A percentile compares a stretch with the other conserved stretches of the same genome.
Evolutionary conservation across 148 eudicot species (phyloP).

Genomic region (Vaccinium myrtillus): DNA sequence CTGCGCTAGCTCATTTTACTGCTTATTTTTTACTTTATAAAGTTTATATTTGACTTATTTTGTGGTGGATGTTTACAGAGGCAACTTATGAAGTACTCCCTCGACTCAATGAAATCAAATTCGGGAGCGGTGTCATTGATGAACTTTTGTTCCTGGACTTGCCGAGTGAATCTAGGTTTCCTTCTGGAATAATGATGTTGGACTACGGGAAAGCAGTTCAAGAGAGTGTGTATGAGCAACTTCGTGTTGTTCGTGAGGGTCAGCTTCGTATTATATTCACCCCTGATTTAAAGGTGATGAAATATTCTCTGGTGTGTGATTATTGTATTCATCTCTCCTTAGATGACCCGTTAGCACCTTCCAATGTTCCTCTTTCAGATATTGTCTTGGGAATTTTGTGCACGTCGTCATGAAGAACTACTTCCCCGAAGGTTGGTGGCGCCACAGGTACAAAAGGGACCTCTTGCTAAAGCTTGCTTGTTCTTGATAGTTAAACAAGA

Average conservation of each 20-base stretch:
- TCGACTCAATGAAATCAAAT: conserved; percentile 84
- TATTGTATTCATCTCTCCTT: conserved; percentile 1
- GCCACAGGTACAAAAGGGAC: conserved; percentile 62
- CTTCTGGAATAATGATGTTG: conserved; percentile 78
- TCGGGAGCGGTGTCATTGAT: conserved; percentile 86
- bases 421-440: conserved; percentile 87
- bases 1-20: not conserved
- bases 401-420: conserved; percentile 89
- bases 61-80: conserved; percentile 46
- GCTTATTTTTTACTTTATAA: not conserved
- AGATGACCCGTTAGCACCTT: conserved; percentile 14
- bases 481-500: not conserved
- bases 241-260: conserved; percentile 93
- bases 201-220: conserved; percentile 91
- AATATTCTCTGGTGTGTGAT: conserved; percentile 1
- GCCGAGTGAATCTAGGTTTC: conserved; percentile 78
- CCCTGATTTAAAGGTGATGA: conserved; percentile 77
- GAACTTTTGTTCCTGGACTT: conserved; percentile 86
- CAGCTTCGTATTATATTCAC: conserved; percentile 76
- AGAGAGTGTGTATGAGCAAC: conserved; percentile 91
- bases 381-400: conserved; percentile 95
- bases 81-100: conserved; percentile 97
- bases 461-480: conserved; percentile 7
- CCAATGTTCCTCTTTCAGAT: conserved; percentile 38
- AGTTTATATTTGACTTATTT: not conserved